Evolutionary conservation across 768 basidiomycete species (phyloP), one percentile per base, ranked within the genome.

Genomic region (Lepiota venenata): DNA sequence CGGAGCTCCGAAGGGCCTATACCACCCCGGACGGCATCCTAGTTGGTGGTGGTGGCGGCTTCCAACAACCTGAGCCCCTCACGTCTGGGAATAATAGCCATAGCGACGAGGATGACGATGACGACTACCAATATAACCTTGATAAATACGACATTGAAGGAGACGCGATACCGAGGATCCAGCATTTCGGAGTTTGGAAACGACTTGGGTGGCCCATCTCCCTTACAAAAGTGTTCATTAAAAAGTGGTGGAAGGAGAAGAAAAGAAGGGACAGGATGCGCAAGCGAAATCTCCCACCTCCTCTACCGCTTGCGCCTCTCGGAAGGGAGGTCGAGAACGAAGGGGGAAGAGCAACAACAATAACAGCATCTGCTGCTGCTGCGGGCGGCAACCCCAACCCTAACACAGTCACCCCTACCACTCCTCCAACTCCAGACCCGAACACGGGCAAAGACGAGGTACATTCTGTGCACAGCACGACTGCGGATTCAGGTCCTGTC

Each of bases 171-270:
- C 20, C 4, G 25, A 12, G 16, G 3, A 14, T 32, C 37, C 35
- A 20, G 18, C 43, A 40, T n/a, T 12, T 38, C 4, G 40, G 45
- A 16, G 18, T 54, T n/a, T 47, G 44, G 44, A 32, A 47, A 40
- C 22, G 52, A 11, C 44, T 54, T 11, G 10, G 22, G 22, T 54
- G 52, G 52, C 52, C 52, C 12, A 40, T 54, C 3, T 47, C 45
- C 12, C 45, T 54, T 18, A 41, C 37, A 32, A 37, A 54, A 4
- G 15, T 6, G 9, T 36, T 22, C 8, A 18, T 39, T 25, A 11
- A 12, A 5, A 39, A 47, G 1, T 47, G 52, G 52, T 25, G 32
- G 18, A 21, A 39, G 5, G 37, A n/a, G 14, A 25, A 25, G 20
- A 14, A 4, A 14, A 29, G 46, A 16, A 36, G 7, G 8, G 32